These are phyloP conservation scores for Russula ochroleuca DNA, from an alignment of 768 basidiomycete genomes.

Conservation along the genomic window DNA sequence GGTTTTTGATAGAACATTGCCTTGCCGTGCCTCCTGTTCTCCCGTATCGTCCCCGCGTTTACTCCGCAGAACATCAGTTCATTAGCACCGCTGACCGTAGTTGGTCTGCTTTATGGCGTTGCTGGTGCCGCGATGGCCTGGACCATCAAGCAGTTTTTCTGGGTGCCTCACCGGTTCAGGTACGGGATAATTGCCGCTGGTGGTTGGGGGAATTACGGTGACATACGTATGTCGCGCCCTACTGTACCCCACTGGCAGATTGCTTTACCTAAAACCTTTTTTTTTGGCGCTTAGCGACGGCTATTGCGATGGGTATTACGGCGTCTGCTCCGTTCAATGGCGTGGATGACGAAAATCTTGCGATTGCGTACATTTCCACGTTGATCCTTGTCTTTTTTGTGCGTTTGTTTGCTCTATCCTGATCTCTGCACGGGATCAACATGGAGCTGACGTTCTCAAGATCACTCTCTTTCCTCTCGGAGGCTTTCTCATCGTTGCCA, in stretches of 20 bases:
- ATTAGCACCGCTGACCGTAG: constrained; percentile 57
- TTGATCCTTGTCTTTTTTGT: constrained; percentile 61
- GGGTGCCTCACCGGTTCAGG: constrained; percentile 74
- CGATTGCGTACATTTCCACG: constrained; percentile 62
- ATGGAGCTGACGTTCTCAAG: constrained; percentile 33
- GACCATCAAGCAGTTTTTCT: constrained; percentile 58
- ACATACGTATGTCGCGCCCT: constrained; percentile 51
- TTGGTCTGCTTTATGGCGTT: constrained; percentile 56
- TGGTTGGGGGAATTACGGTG: constrained; percentile 64
- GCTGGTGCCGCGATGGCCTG: constrained; percentile 53
- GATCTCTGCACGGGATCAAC: neutral
- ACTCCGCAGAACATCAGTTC: constrained; percentile 50
- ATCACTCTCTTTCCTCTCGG: constrained; percentile 64
- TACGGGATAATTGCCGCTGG: constrained; percentile 68
- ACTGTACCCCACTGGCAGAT: neutral
- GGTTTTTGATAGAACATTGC: constrained; percentile 45
- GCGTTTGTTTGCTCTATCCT: constrained; percentile 30
- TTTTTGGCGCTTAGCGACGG: constrained; percentile 45
- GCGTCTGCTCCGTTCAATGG: constrained; percentile 60
- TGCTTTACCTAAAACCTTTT: neutral
- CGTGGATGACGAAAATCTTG: constrained; percentile 50
- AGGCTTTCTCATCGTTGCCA: constrained; percentile 48
- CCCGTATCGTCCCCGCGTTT: constrained; percentile 66
- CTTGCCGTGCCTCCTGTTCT: constrained; percentile 63
- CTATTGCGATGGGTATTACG: constrained; percentile 61